Conservation (phyloP, 2,329 filamentous ascomycete genomes). For the Penicillium decumbens region DNA sequence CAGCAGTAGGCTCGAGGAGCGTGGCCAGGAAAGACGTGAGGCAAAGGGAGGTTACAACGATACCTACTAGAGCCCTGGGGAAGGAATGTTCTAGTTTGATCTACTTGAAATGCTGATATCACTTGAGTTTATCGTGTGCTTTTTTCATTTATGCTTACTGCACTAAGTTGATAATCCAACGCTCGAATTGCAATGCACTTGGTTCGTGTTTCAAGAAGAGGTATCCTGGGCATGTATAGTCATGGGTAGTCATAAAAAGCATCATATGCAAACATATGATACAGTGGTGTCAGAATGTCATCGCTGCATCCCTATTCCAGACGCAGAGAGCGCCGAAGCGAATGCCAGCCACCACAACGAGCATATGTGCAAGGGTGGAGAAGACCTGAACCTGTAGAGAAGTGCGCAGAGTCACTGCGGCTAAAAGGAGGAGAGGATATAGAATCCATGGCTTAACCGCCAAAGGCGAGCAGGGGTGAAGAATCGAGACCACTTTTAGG, state of each 20-base stretch:
- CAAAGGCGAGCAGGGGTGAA: constrained; percentile 66
- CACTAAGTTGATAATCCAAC: not conserved
- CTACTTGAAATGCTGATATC: not conserved
- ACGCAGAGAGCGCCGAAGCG: constrained; percentile 35
- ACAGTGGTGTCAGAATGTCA: not conserved
- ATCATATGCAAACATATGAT: not conserved
- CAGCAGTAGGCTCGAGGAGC: constrained; percentile 2
- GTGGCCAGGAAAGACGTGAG: constrained; percentile 3
- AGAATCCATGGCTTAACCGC: constrained; percentile 61
- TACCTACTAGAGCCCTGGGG: not conserved
- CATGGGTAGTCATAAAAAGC: constrained; percentile 2
- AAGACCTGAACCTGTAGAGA: constrained; percentile 37
- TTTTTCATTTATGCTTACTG: not conserved
- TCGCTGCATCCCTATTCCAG: constrained; percentile 14
- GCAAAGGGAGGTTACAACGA: not conserved
- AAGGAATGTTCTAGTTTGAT: not conserved
- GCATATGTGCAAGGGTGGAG: constrained; percentile 47
- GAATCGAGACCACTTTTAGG: constrained; percentile 62
- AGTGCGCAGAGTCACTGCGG: constrained; percentile 56
- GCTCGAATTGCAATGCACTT: not conserved
- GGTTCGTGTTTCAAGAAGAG: not conserved
- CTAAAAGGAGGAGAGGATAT: constrained; percentile 64
- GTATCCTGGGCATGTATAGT: not conserved
- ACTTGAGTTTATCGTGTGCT: not conserved
- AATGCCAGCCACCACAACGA: constrained; percentile 42